Base-by-base conservation (phyloP, 192 early-diverging fungal genomes). In the Entomortierella parvispora region DNA sequence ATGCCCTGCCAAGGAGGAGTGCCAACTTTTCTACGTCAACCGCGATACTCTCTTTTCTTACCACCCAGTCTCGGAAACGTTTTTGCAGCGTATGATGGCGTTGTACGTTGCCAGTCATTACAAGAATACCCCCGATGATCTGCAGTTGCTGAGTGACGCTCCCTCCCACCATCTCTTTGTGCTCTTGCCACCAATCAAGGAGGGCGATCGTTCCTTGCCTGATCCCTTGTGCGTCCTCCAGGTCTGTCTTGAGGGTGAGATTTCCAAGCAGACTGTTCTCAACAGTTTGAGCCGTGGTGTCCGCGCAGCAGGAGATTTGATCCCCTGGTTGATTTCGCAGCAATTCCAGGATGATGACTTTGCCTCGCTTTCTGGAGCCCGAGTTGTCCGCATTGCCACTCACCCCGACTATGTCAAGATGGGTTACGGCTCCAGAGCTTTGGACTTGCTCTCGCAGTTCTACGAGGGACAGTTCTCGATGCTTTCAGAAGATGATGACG, bases 101-200 rank as follows among this genome's bases (percentile, higher is more conserved):
- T 80, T 99, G 33, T 99, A 98, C 65, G 96, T 98, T 29, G 94
- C 97, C 23, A 95, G 94, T 80, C 97, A 99, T 81, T 99, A 99
- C 90, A 99, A 99, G 82, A 99, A 99, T 84, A 93, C 92, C 42
- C 98, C 98, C 32, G 97, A 99, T 80, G 98, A 99, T 71, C 81
- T 99, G 76, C 96, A 98, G 82, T 84, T 99, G 58, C 87, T 99
- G 85, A 96, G 93, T 81, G 98, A 99, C 64, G 98, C 98, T 1
- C 98, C 98, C 17, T 95, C 95, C 1, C 98, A 99, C 83, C 95
- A 96, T 68, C 83, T 99, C 50, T 98, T 98, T 86, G 97, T 99
- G 23, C 88, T 99, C 8, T 78, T 98, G 40, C 96, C 97, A 51
- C 97, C 96, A 4, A 83, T 95, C 48, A 88, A 90, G 68, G 88